Base-by-base conservation (phyloP, 768 basidiomycete species). In the Russula earlei region DNA sequence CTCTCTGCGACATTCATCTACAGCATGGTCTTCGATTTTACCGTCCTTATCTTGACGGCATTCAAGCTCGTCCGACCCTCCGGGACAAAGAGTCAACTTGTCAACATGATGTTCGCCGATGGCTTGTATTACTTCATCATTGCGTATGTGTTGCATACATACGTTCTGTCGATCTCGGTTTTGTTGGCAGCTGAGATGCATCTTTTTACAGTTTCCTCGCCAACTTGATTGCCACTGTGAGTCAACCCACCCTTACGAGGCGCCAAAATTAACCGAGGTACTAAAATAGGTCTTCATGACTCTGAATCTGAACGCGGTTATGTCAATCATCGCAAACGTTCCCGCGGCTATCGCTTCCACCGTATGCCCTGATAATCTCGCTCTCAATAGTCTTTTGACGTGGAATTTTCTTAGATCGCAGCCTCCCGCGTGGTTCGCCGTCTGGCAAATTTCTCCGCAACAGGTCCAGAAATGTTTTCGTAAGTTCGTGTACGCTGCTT, bases 71-170 rank as follows among this genome's bases (percentile, higher is more conserved):
- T 67, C 15, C 68, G 67, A 25, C 57, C 63, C 0, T 62, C 67
- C 58, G 70, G 24, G 33, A 67, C 62, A 41, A 19, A 69, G 36
- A 79, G 75, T 61, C 74, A 74, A 48, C 76, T 87, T 14, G 74
- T 79, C 22, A 74, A 75, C 29, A 72, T 87, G 71, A 80, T 89
- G 29, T 87, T 87, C 66, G 69, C 75, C 14, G 85, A 88, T 54
- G 85, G 86, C 19, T 68, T 90, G 11, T 79, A 85, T 52, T 89
- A 77, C 69, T 89, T 89, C 71, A 68, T 89, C 58, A 77, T 89
- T 48, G 87, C 87, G 79, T 86, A 62, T 52, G 81, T 72, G 22
- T 15, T 29, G 41, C 22, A 29, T 40, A 49, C 47, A 42, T 44
- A 17, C 19, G 33, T 41, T 44, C 1, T 31, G 5, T 31, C 29